Base-by-base conservation (phyloP, 176 grass and related monocot species). In the Oropetium thomaeum region DNA sequence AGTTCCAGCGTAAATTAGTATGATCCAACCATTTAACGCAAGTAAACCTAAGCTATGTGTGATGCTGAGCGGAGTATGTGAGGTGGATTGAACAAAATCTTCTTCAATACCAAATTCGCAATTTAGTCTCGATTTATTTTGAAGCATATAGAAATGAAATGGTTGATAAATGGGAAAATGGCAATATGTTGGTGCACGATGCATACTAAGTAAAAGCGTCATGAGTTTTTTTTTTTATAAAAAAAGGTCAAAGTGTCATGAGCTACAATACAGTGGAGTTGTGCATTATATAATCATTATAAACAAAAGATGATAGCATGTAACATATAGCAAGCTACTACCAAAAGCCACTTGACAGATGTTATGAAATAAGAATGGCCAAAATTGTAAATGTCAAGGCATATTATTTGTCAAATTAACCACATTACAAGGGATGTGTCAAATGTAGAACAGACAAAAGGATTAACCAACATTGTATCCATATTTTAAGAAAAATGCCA, bases 41-140 rank as follows among this genome's bases (percentile, higher is more conserved):
- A 86, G 51, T 52, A 60, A 68, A 49, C 40, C 52, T 27, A n/a
- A 85, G 19, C 14, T 58, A 28, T 40, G 63, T 51, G 59, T 55
- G 62, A 81, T 42, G 31, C 8, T 39, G 5, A 34, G 58, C 53
- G 20, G 35, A 38, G 35, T 4, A 28, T 43, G 33, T 8, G 34
- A 35, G 2, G 25, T 62, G 10, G 25, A 27, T 27, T 23, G 25
- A 58, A 58, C 23, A 12, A 22, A 47, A 59, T 45, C 28, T 31
- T 16, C 10, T 69, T 44, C 28, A 44, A 14, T 45, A n/a, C 42
- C 5, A 15, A 29, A 55, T 58, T 69, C 25, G 12, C 13, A 51
- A 67, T 41, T 66, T 39, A 33, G 3, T 37, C 19, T 32, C 16
- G 40, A 22, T 43, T 13, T 34, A 45, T 59, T 67, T 52, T 79